Evolutionary conservation across 495 filamentous ascomycete species (phyloP).

Genomic region (Penicillium subrubescens): DNA sequence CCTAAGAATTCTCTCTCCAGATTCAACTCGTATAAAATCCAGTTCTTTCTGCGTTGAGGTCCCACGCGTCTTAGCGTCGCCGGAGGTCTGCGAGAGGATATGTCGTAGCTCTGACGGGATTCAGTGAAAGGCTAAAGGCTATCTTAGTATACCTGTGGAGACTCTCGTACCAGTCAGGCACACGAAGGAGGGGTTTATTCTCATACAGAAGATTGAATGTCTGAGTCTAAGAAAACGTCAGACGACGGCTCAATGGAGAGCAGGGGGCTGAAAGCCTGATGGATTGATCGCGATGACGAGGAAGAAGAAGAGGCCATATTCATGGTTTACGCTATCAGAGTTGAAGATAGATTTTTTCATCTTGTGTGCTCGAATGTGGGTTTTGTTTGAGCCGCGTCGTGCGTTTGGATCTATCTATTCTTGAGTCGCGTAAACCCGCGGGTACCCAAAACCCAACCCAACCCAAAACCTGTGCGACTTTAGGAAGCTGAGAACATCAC

Average conservation of each 20-base stretch:
- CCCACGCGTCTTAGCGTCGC: neutral
- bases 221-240: neutral
- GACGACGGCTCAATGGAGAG: neutral
- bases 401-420: neutral
- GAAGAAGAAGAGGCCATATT: neutral
- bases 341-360: neutral
- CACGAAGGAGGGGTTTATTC: neutral
- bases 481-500: no score
- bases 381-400: neutral
- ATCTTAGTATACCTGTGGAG: neutral
- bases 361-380: neutral
- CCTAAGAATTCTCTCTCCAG: no score
- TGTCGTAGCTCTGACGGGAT: neutral
- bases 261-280: neutral
- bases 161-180: neutral
- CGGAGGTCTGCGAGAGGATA: neutral
- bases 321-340: neutral
- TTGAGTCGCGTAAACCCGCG: no score
- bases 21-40: no score
- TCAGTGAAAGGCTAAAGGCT: neutral
- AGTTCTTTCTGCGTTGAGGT: neutral
- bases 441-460: no score
- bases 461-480: no score
- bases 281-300: neutral
- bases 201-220: neutral